Evolutionary conservation across 352 stramenopile species (phyloP).

Genomic region (Hyaloperonospora arabidopsidis): DNA sequence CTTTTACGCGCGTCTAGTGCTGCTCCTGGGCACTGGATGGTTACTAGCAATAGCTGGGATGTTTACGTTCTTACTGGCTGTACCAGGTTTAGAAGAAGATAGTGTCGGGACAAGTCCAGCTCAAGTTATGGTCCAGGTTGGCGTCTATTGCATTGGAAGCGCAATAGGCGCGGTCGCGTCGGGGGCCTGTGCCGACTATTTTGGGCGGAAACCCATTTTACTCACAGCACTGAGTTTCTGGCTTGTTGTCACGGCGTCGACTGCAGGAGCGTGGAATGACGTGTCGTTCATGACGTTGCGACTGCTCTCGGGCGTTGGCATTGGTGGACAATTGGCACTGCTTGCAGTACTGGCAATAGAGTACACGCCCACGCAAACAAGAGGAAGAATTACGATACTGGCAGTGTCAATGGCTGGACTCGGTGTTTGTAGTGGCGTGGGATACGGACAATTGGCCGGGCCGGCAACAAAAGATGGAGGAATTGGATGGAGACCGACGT

Average conservation of each 20-base stretch:
- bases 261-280: constrained; percentile 30
- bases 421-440: constrained; percentile 35
- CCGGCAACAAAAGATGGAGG: constrained; percentile 12
- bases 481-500: constrained; percentile 24
- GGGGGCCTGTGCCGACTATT: constrained; percentile 54
- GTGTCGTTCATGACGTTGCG: constrained; percentile 37
- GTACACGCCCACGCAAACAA: constrained; percentile 48
- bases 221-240: constrained; percentile 33
- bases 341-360: constrained; percentile 49
- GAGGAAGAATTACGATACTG: constrained; percentile 50
- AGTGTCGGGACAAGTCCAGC: constrained; percentile 22
- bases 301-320: constrained; percentile 33
- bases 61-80: constrained; percentile 31
- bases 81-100: constrained; percentile 20
- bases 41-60: constrained; percentile 35
- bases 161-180: constrained; percentile 41
- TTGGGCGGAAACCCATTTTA: constrained; percentile 38
- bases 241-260: constrained; percentile 36
- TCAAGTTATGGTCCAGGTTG: constrained; percentile 27
- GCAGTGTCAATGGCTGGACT: constrained; percentile 34
- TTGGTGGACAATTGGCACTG: constrained; percentile 50
- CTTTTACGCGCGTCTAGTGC: constrained; percentile 39
- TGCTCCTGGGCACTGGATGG: constrained; percentile 45
- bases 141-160: constrained; percentile 38
- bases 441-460: constrained; percentile 26